Evolutionary conservation across 1,284 basidiomycete genomes (phyloP).

Genomic region (Violaceomyces palustris): DNA sequence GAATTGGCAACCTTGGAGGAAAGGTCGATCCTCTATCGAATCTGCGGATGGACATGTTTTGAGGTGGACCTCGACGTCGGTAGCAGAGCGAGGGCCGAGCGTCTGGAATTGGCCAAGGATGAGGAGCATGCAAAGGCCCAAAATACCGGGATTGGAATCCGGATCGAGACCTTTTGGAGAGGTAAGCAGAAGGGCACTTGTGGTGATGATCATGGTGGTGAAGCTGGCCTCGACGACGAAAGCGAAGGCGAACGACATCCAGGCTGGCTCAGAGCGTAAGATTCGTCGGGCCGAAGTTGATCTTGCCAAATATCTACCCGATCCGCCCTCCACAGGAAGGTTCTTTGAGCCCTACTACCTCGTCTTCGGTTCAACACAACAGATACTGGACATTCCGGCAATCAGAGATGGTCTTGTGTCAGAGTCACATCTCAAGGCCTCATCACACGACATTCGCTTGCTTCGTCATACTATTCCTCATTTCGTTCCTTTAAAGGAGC

Average conservation of each 20-base stretch:
- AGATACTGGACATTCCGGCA: slow-evolving; percentile 16
- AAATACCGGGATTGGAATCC: slow-evolving; percentile 26
- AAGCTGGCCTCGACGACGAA: too few relatives aligned
- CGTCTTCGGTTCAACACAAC: slow-evolving; percentile 26
- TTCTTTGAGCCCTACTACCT: slow-evolving; percentile 38
- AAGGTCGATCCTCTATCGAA: slow-evolving; percentile 25
- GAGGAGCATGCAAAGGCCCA: background rate
- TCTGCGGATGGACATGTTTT: slow-evolving; percentile 33
- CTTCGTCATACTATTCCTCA: slow-evolving; percentile 38
- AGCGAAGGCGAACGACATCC: too few relatives aligned
- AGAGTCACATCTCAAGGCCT: too few relatives aligned
- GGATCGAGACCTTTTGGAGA: slow-evolving; percentile 30
- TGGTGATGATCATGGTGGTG: background rate
- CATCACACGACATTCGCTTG: slow-evolving; percentile 10
- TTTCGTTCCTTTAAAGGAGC: slow-evolving; percentile 23
- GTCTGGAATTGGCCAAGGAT: too few relatives aligned
- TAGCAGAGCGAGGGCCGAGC: slow-evolving; percentile 15
- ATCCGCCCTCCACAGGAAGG: slow-evolving; percentile 14
- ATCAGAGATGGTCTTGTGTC: slow-evolving; percentile 7
- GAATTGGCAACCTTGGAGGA: slow-evolving; percentile 31
- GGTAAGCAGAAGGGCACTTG: background rate
- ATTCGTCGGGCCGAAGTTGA: too few relatives aligned
- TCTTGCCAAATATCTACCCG: too few relatives aligned
- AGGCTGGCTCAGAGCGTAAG: too few relatives aligned
- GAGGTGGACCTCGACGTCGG: slow-evolving; percentile 38